A percentile compares a stretch with the other conserved stretches of the same genome.
Evolutionary conservation across 1,139 yeast genomes (phyloP).

Genomic region (Yamadazyma friedrichii): DNA sequence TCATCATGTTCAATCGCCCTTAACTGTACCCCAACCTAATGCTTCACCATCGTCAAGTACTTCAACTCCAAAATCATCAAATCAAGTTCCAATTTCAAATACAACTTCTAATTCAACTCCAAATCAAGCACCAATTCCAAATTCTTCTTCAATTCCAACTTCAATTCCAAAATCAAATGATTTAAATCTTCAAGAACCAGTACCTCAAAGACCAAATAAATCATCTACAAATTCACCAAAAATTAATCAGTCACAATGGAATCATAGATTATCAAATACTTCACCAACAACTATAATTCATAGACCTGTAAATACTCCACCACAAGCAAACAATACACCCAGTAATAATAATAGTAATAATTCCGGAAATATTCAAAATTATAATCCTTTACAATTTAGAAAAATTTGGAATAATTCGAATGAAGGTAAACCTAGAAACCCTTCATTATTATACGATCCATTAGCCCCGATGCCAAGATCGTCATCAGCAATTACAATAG

Average conservation of each 20-base stretch:
- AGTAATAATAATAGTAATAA: not conserved
- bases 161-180: not conserved
- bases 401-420: slow-evolving; percentile 36
- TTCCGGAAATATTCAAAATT: slow-evolving; percentile 19
- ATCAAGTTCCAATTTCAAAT: not conserved
- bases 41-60: not conserved
- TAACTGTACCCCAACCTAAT: not conserved
- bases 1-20: not conserved
- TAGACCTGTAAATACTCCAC: slow-evolving; percentile 8
- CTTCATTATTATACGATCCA: slow-evolving; percentile 38
- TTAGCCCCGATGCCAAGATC: slow-evolving; percentile 25
- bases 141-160: not conserved
- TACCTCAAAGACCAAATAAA: slow-evolving; percentile 9
- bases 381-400: slow-evolving; percentile 36
- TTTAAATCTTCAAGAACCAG: slow-evolving; percentile 9
- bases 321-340: slow-evolving; percentile 5
- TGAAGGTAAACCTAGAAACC: slow-evolving; percentile 28
- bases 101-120: not conserved
- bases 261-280: slow-evolving; percentile 10
- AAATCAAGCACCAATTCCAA: not conserved
- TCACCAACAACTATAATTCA: slow-evolving; percentile 10
- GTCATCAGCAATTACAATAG: not conserved
- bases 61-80: not conserved
- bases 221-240: too few species aligned
- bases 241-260: slow-evolving; percentile 4